Evolutionary conservation across 176 grass and related monocot species (phyloP), one percentile per base, ranked within the genome.

Genomic region (Avena eriantha): DNA sequence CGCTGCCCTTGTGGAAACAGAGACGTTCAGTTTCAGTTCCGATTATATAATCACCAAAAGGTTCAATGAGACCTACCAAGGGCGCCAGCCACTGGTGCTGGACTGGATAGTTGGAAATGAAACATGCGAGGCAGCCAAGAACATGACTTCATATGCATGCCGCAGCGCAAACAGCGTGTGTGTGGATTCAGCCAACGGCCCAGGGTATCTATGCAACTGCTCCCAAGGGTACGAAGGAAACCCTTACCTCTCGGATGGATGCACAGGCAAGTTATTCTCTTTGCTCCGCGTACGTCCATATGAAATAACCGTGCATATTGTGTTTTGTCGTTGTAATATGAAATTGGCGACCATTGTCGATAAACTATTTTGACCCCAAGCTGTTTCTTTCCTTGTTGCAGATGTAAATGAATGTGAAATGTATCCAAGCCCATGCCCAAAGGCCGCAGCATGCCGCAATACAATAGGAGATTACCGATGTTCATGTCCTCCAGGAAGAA

Each of bases 401-500:
- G 85, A 87, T 81, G 56, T 81, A 15, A 18, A 87, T 43, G 85
- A 87, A 73, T 87, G 85, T 53, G 11, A 65, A 21, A 9, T 53
- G 21, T 75, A 75, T 41, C 57, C 78, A 87, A 54, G 26, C 10
- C 21, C 31, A 50, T 87, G 85, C 69, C 69, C 85, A 4, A 74
- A 51, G 29, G n/a, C 36, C 53, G 78, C 78, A 14, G 10, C 10
- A 15, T 87, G 85, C 46, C 85, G 46, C 29, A 87, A 87, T 9
- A 75, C 1, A 65, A 18, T 35, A 34, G 85, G 78, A 65, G 4
- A 0, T 0, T 74, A 81, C 47, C n/a, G 4, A 6, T 87, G 85
- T 65, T 74, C 78, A n/a, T 87, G 85, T 64, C 69, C 66, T 65
- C 69, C 69, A 16, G 85, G 85, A 0, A 87, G 85, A 87, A 87